phyloP scores from a whole-genome alignment of 768 basidiomycete species.

The Clitopilus passeckerianus region DNA sequence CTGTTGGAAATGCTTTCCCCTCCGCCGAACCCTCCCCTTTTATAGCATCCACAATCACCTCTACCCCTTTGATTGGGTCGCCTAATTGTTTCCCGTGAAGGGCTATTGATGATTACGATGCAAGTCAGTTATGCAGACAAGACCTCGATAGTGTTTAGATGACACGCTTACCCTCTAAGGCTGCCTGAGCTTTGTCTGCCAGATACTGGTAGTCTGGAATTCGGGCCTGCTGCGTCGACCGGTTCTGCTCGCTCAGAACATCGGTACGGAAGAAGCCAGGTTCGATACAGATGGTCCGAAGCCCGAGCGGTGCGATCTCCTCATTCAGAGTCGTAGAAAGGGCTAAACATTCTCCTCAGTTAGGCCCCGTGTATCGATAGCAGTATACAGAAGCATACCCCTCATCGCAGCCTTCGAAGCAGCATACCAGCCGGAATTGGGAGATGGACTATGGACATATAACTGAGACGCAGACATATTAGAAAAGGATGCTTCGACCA shows the following conservation, averaged over 20 bases:
- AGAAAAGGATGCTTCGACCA: no score
- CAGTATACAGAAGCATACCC: constrained; percentile 10
- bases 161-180: constrained; percentile 21
- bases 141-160: no score
- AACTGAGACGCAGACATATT: not conserved
- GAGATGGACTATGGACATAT: constrained; percentile 15
- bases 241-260: constrained; percentile 22
- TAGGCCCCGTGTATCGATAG: not conserved
- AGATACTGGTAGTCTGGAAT: constrained; percentile 27
- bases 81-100: constrained; percentile 31
- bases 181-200: constrained; percentile 15
- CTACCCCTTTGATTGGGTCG: constrained; percentile 28
- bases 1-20: constrained; percentile 24
- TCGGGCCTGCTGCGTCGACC: constrained; percentile 20
- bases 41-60: constrained; percentile 27
- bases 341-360: not conserved
- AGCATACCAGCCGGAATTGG: constrained; percentile 28
- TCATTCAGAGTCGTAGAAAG: not conserved
- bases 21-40: constrained; percentile 22
- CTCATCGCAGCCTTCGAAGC: constrained; percentile 34
- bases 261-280: constrained; percentile 35
- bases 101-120: not conserved
- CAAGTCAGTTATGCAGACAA: not conserved
- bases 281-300: constrained; percentile 28
- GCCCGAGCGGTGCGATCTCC: not conserved